Conservation (phyloP, 257 asterid genomes). For the Verbascum thapsus region DNA sequence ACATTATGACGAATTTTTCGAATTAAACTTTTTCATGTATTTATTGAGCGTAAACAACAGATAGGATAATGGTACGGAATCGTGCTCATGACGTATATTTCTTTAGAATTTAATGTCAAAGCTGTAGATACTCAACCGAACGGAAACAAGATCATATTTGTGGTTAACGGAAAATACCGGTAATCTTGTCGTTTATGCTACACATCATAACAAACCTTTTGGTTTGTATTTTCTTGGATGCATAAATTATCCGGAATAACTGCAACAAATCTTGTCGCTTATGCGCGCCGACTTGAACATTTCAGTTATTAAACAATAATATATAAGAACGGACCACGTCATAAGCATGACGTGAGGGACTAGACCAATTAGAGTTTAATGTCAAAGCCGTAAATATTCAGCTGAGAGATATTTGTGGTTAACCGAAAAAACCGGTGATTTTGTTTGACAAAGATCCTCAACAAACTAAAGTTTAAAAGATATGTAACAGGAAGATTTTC, state of each 20-base stretch:
- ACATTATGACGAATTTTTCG: no score
- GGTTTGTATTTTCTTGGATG: constrained; percentile 2
- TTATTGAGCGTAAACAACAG: no score
- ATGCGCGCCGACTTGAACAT: background rate
- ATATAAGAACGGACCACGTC: background rate
- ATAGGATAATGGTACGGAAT: no score
- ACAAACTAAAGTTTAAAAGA: background rate
- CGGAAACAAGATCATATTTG: constrained; percentile 11
- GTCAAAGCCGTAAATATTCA: background rate
- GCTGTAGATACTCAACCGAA: background rate
- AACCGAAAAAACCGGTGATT: background rate
- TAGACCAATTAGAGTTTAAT: background rate
- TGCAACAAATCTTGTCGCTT: background rate
- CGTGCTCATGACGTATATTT: background rate
- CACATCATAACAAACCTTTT: background rate
- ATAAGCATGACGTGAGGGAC: background rate
- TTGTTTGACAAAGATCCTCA: constrained; percentile 9
- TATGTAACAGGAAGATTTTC: background rate
- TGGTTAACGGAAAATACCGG: constrained; percentile 13
- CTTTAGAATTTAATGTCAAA: background rate
- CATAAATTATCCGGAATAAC: constrained; percentile 17
- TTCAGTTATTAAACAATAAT: constrained; percentile 8
- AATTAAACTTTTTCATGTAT: no score
- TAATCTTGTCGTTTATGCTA: background rate
- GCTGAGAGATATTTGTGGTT: constrained; percentile 8